Evolutionary conservation across 805 yeast species (phyloP), one percentile per base, ranked within the genome.

Genomic region (Suhomyces prunicola): DNA sequence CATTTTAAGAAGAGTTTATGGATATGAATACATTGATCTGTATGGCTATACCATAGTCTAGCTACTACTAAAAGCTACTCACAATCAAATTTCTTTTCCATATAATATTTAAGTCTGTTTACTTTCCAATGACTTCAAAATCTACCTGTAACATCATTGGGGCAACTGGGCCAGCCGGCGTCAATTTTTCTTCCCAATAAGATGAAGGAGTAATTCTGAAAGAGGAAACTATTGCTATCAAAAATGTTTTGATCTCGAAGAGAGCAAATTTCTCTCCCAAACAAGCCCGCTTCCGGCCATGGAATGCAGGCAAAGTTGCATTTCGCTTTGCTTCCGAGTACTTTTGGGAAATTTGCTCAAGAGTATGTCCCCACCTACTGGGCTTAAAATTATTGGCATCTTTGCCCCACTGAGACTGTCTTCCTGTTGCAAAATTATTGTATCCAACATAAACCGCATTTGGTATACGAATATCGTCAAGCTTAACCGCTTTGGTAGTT

Each of bases 251-350:
- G 26, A 75, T 64, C 58, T 81, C 82, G 40, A 66, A 63, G 7
- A 83, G 63, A 1, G 86, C 86, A 61, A 80, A 74, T 57, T 79
- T 78, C 57, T 83, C 87, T 5, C 87, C 87, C 17, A 83, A 62
- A 61, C 87, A 83, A 0, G 86, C 85, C 45, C 87, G 65, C 56
- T 71, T 78, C 8, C 86, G 77, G 6, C 87, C 87, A 61, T 83
- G 87, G 55, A 83, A 83, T 0, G 85, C 76, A 3, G 83, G 77
- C 15, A 83, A 61, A 7, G 69, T 71, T 6, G 79, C 73, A n/a
- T 61, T 64, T 44, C 78, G 69, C 59, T 83, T 83, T 7, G 80
- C 72, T 13, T 56, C 58, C 39, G 69, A 68, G 70, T 79, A 83
- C 13, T 63, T 72, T 22, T 58, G 61, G 33, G 61, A 60, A 3